These are phyloP conservation scores for Crithidia brevicula DNA, from an alignment of 208 protist genomes.

Conservation along the genomic window DNA sequence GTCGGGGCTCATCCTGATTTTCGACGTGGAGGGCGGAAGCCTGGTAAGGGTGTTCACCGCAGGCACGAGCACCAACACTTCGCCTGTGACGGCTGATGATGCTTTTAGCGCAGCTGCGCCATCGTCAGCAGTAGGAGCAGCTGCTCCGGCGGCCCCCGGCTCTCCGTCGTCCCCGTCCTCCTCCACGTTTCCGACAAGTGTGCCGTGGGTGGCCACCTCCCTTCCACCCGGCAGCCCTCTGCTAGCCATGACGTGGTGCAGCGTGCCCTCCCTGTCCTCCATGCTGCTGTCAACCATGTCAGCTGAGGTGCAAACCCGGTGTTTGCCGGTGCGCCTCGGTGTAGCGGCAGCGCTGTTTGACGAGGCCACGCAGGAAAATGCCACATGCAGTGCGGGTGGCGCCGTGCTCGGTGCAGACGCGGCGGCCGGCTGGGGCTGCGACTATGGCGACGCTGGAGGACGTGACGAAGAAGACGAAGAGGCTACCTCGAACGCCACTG, in stretches of 20 bases:
- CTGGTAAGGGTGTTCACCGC: slow-evolving; percentile 54
- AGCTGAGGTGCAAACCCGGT: slow-evolving; percentile 18
- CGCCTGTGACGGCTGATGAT: no score
- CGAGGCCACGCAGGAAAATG: slow-evolving; percentile 14
- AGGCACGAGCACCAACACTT: no score
- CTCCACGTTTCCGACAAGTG: neutral
- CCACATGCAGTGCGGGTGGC: neutral
- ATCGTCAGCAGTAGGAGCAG: neutral
- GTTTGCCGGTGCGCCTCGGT: slow-evolving; percentile 35
- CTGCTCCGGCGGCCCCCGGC: neutral
- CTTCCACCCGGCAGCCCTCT: slow-evolving; percentile 22
- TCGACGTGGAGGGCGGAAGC: slow-evolving; percentile 76
- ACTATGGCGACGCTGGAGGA: no score
- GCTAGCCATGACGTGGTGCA: slow-evolving; percentile 35
- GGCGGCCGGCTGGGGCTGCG: no score
- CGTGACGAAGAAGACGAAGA: neutral
- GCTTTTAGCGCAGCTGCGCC: neutral
- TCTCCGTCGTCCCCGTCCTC: neutral
- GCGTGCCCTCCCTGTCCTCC: slow-evolving; percentile 17
- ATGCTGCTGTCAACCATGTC: slow-evolving; percentile 14
- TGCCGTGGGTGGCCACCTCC: slow-evolving; percentile 21
- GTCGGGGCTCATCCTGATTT: slow-evolving; percentile 45
- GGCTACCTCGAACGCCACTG: neutral
- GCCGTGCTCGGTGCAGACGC: neutral
- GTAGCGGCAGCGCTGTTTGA: slow-evolving; percentile 29